Base-by-base conservation (phyloP, 2,329 filamentous ascomycete species). In the Cercospora sojina region DNA sequence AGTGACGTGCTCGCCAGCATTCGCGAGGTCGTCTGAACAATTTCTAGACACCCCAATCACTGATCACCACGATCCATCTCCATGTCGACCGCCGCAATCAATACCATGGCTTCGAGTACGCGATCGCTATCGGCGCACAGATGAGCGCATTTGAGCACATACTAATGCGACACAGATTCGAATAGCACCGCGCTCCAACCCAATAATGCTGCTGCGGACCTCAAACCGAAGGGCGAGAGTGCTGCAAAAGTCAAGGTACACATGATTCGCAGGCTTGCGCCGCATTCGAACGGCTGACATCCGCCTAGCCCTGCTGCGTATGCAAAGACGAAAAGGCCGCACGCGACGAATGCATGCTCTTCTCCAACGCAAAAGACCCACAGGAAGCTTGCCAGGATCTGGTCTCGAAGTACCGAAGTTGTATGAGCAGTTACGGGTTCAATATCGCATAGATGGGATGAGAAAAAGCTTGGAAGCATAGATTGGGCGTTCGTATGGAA, bases 341-440 rank as follows among this genome's bases (percentile, higher is more conserved):
- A 73, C 92, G 95, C 70, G 95, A 99, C 82, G 93, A 99, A 81
- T 99, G 95, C 85, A 98, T 99, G 94, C 91, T 99, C 64, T 97
- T 98, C 83, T 96, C 92, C 64, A 93, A 87, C 69, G 86, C 91
- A 68, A 85, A 89, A 76, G 90, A 97, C 77, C 92, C 95, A 43
- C 87, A 91, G 74, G 85, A 87, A 76, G 93, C 96, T 75, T 99
- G 95, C 85, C 86, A 89, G 79, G 86, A 89, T 59, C 86, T 92
- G 69, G 91, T 99, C 70, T 87, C 92, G 29, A 88, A 91, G 77
- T 99, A 99, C 83, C 90, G 88, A 82, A 88, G 82, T 73, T 99
- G 95, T 80, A 98, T 99, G 95, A 88, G 89, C 65, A 91, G 92
- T 10, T 98, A 91, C 76, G 95, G 95, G 16, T 99, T 96, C 84